Conservation (phyloP, 345 rosid genomes). For the Physaria fendleri region DNA sequence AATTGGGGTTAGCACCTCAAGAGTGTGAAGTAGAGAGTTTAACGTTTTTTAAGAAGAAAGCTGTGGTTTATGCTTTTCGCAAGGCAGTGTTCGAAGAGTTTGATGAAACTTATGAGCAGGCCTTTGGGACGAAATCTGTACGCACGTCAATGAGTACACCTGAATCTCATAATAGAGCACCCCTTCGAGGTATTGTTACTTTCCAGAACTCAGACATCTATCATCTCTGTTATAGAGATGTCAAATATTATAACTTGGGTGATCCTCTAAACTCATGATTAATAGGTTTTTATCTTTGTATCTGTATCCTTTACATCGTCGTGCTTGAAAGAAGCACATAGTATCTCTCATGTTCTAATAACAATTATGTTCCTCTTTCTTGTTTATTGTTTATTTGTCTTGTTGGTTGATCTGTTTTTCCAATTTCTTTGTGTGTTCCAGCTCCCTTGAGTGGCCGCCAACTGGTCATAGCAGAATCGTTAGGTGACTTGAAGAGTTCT, state of each 20-base stretch:
- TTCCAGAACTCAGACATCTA: too few relatives aligned
- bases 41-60: conserved; percentile 50
- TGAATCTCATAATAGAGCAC: conserved; percentile 36
- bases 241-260: too few relatives aligned
- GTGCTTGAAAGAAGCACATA: too few relatives aligned
- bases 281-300: too few relatives aligned
- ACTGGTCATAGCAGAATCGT: conserved; percentile 63
- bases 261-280: too few relatives aligned
- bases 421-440: too few relatives aligned
- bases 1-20: conserved; percentile 48
- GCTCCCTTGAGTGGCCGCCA: conserved; percentile 91
- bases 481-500: conserved; percentile 44
- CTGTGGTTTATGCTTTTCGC: conserved; percentile 53
- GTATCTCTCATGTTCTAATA: too few relatives aligned
- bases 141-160: conserved; percentile 20
- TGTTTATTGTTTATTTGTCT: too few relatives aligned
- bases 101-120: conserved; percentile 89
- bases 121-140: conserved; percentile 52
- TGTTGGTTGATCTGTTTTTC: too few relatives aligned
- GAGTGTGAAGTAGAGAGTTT: conserved; percentile 34
- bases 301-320: too few relatives aligned
- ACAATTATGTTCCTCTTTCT: too few relatives aligned
- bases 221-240: too few relatives aligned
- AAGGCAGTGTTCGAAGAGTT: conserved; percentile 81
- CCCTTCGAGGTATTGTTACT: conserved; percentile 45